Conservation (phyloP, 495 filamentous ascomycete species). For the Neurospora intermedia region DNA sequence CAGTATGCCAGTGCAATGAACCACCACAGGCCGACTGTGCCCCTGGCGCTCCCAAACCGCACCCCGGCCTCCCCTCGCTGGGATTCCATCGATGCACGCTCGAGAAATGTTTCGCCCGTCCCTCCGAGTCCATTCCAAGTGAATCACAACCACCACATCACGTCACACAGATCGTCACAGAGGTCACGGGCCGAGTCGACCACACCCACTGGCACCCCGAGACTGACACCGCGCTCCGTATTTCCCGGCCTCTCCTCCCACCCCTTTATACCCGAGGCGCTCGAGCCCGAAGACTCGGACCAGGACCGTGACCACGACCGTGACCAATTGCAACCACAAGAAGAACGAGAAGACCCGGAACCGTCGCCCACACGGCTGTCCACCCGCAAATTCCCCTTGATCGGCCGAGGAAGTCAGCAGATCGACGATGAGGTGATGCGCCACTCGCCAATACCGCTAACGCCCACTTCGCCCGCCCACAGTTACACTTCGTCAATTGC, state of each 20-base stretch:
- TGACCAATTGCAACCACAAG: neutral
- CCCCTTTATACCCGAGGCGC: conserved; percentile 20
- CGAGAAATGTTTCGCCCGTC: conserved; percentile 8
- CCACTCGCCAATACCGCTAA: conserved; percentile 5
- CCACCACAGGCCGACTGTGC: neutral
- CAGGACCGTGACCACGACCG: neutral
- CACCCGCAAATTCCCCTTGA: conserved; percentile 14
- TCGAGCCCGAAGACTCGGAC: conserved; percentile 4
- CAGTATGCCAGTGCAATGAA: neutral
- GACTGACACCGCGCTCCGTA: conserved; percentile 13
- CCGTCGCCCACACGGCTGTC: neutral
- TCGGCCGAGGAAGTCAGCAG: conserved; percentile 18
- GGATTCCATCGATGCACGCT: conserved; percentile 25
- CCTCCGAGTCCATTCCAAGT: conserved; percentile 8
- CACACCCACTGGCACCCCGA: conserved; percentile 5
- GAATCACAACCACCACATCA: conserved; percentile 4
- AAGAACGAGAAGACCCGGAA: neutral
- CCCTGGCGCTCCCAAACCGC: neutral
- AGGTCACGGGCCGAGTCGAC: conserved; percentile 19
- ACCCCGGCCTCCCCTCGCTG: conserved; percentile 27
- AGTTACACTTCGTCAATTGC: neutral
- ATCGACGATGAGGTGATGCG: conserved; percentile 4
- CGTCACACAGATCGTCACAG: conserved; percentile 8
- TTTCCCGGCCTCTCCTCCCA: conserved; percentile 26
- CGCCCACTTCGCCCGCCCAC: conserved; percentile 6